phyloP scores from a whole-genome alignment of 805 yeast species.

The Candida golubevii region DNA sequence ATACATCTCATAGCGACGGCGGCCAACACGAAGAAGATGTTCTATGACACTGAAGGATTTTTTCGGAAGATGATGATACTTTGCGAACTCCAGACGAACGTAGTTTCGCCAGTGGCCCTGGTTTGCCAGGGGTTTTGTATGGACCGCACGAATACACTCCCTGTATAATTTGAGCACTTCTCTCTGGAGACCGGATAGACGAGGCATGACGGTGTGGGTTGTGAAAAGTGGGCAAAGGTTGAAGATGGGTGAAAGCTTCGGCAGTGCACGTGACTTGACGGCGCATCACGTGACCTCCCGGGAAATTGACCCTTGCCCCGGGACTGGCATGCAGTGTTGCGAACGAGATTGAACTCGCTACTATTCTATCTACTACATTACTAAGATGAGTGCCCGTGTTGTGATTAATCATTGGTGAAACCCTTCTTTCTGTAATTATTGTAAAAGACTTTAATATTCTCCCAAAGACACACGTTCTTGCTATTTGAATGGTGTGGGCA shows the following conservation, averaged over 20 bases:
- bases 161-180: conserved; percentile 50
- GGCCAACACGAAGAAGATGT: conserved; percentile 74
- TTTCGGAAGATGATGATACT: conserved; percentile 54
- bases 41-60: conserved; percentile 85
- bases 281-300: not conserved
- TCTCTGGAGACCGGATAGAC: conserved; percentile 41
- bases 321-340: too few relatives aligned
- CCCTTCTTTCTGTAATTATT: too few relatives aligned
- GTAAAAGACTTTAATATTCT: too few relatives aligned
- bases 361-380: too few relatives aligned
- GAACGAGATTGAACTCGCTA: too few relatives aligned
- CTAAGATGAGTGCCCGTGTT: too few relatives aligned
- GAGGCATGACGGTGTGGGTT: conserved; percentile 23
- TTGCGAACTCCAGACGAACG: conserved; percentile 59
- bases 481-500: too few relatives aligned
- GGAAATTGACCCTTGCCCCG: too few relatives aligned
- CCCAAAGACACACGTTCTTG: too few relatives aligned
- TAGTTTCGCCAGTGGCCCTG: conserved; percentile 41
- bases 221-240: conserved; percentile 24
- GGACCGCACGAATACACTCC: conserved; percentile 41
- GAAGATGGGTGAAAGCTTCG: conserved; percentile 23
- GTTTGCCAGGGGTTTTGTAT: conserved; percentile 45
- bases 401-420: too few relatives aligned
- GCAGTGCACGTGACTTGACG: conserved; percentile 1
- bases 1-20: conserved; percentile 66